Percentiles rank a stretch among this genome's conserved stretches.
Conservation (phyloP, 2,329 filamentous ascomycete genomes). For the Celoporthe dispersa region DNA sequence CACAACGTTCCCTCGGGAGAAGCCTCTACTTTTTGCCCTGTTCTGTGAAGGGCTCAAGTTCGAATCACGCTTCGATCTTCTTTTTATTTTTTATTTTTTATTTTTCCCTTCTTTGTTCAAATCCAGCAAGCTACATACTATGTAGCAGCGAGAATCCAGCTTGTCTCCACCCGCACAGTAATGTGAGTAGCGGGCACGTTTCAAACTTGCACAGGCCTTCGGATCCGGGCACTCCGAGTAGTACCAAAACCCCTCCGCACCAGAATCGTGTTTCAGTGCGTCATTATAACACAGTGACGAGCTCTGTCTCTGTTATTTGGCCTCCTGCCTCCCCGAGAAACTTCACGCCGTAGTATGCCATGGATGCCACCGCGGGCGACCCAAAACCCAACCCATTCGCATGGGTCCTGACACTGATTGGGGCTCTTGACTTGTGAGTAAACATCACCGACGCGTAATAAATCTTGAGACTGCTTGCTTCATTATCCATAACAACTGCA, state of each 20-base stretch:
- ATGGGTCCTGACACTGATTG: constrained; percentile 23
- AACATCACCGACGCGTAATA: background rate
- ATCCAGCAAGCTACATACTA: too few relatives aligned
- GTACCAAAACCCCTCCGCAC: background rate
- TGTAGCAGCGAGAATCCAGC: too few relatives aligned
- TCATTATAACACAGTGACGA: background rate
- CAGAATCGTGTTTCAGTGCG: background rate
- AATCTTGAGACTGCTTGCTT: background rate
- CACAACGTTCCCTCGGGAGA: too few relatives aligned
- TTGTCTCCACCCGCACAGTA: background rate
- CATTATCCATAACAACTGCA: background rate
- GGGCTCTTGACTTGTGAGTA: constrained; percentile 24
- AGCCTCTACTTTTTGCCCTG: too few relatives aligned
- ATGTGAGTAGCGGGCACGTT: background rate
- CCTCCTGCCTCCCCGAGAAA: background rate
- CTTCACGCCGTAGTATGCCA: background rate
- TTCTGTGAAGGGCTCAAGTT: too few relatives aligned
- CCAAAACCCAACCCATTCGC: constrained; percentile 6
- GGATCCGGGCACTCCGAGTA: background rate
- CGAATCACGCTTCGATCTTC: too few relatives aligned
- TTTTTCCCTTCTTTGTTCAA: too few relatives aligned
- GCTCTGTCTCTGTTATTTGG: background rate
- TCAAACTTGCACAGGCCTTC: background rate
- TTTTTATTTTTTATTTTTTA: too few relatives aligned
- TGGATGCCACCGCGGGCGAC: constrained; percentile 16